These are phyloP conservation scores for Fusarium pilosicola DNA, from an alignment of 2,329 filamentous ascomycete genomes.

Conservation along the genomic window DNA sequence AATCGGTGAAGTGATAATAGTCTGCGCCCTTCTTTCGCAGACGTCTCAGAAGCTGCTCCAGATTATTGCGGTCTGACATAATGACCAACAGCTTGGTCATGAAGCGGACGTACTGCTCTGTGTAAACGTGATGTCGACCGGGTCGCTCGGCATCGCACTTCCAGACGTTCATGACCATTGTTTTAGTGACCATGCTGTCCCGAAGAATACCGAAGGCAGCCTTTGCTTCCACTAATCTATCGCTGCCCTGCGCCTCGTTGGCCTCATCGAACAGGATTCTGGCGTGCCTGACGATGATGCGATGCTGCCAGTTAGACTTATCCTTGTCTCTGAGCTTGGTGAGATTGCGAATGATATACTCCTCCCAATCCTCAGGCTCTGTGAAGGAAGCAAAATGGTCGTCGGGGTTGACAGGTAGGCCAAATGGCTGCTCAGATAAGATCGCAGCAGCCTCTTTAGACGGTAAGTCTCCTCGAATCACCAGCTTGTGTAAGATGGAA, in stretches of 20 bases:
- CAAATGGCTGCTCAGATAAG: constrained; percentile 67
- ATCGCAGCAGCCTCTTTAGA: constrained; percentile 61
- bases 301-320: constrained; percentile 95
- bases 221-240: constrained; percentile 72
- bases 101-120: constrained; percentile 84
- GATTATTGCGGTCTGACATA: constrained; percentile 76
- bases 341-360: constrained; percentile 63
- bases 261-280: constrained; percentile 63
- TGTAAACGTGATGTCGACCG: constrained; percentile 92
- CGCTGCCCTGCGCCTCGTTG: constrained; percentile 51
- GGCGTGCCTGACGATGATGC: constrained; percentile 81
- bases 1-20: constrained; percentile 70
- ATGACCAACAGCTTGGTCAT: constrained; percentile 80
- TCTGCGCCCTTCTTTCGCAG: constrained; percentile 85
- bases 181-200: constrained; percentile 85
- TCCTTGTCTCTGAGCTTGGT: constrained; percentile 73
- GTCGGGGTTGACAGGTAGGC: constrained; percentile 48
- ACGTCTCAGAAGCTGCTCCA: constrained; percentile 82
- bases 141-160: constrained; percentile 87
- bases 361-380: constrained; percentile 68
- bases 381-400: constrained; percentile 50
- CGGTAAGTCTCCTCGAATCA: constrained; percentile 62
- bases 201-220: constrained; percentile 82
- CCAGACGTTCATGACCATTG: constrained; percentile 95
- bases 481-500: constrained; percentile 83